phyloP scores from a whole-genome alignment of 2,329 filamentous ascomycete species.

The Alternaria ethzedia region DNA sequence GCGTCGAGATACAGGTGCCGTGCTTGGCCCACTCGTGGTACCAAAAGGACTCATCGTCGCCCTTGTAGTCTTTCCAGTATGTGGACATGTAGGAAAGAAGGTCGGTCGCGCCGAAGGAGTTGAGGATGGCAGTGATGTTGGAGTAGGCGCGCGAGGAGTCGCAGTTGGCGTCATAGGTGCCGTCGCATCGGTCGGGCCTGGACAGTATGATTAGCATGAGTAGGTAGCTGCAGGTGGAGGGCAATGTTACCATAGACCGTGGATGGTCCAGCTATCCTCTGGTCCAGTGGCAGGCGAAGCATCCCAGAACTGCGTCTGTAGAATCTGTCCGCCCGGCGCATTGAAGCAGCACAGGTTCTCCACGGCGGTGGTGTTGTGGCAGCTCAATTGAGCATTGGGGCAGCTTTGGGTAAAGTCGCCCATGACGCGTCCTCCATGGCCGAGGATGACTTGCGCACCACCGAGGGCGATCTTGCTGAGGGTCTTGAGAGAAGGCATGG shows the following conservation, averaged over 20 bases:
- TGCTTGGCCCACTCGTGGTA: constrained; percentile 76
- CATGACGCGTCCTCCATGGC: constrained; percentile 33
- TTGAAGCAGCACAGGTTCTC: constrained; percentile 77
- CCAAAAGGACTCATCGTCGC: constrained; percentile 70
- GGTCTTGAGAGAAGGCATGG: constrained; percentile 45
- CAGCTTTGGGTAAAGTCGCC: constrained; percentile 34
- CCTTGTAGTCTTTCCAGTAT: constrained; percentile 74
- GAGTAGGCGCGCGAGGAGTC: constrained; percentile 66
- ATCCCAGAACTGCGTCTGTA: constrained; percentile 83
- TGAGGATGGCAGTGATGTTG: constrained; percentile 69
- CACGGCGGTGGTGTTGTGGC: constrained; percentile 67
- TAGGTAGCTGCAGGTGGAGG: neutral
- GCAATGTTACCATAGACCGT: constrained; percentile 66
- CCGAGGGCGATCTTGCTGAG: constrained; percentile 46
- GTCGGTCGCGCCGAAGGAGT: constrained; percentile 59
- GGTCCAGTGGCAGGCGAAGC: constrained; percentile 69
- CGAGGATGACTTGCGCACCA: constrained; percentile 43
- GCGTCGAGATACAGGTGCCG: constrained; percentile 75
- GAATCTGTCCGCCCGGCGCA: constrained; percentile 71
- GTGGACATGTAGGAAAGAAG: constrained; percentile 71
- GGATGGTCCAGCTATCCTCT: constrained; percentile 74
- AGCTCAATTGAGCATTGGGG: constrained; percentile 61
- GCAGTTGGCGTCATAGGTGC: constrained; percentile 71
- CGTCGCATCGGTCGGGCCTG: constrained; percentile 66
- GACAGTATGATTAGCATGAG: neutral